Evolutionary conservation across 169 alveolate genomes (phyloP).

Genomic region (Ichthyophthirius multifiliis): DNA sequence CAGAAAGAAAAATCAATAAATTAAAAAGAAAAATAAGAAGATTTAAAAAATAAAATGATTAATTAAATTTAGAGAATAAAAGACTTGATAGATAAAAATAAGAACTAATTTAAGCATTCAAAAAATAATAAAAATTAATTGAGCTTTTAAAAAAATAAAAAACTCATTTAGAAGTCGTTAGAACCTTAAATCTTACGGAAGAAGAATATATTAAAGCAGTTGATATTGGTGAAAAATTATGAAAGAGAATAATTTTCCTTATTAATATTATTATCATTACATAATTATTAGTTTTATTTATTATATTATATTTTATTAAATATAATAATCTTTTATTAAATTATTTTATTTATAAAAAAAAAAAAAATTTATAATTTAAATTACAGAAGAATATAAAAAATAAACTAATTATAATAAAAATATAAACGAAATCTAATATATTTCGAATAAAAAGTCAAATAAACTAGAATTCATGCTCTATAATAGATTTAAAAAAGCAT

Average conservation of each 20-base stretch:
- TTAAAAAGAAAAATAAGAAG: neutral
- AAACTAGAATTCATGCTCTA: too few species aligned
- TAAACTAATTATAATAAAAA: too few species aligned
- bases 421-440: too few species aligned
- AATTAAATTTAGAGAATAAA: neutral
- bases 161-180: conserved; percentile 16
- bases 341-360: too few species aligned
- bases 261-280: too few species aligned
- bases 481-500: too few species aligned
- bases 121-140: conserved; percentile 4
- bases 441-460: too few species aligned
- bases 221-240: neutral
- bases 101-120: conserved; percentile 17
- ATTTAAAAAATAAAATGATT: conserved; percentile 11
- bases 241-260: neutral
- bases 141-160: conserved; percentile 10
- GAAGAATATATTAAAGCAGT: conserved; percentile 23
- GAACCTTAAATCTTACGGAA: conserved; percentile 13
- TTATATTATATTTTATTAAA: too few species aligned
- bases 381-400: too few species aligned
- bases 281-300: too few species aligned
- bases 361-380: too few species aligned
- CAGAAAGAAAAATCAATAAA: neutral
- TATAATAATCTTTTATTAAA: too few species aligned
- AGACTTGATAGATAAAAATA: conserved; percentile 11